Conservation (phyloP, 2,329 filamentous ascomycete genomes). For the Nemania abortiva region DNA sequence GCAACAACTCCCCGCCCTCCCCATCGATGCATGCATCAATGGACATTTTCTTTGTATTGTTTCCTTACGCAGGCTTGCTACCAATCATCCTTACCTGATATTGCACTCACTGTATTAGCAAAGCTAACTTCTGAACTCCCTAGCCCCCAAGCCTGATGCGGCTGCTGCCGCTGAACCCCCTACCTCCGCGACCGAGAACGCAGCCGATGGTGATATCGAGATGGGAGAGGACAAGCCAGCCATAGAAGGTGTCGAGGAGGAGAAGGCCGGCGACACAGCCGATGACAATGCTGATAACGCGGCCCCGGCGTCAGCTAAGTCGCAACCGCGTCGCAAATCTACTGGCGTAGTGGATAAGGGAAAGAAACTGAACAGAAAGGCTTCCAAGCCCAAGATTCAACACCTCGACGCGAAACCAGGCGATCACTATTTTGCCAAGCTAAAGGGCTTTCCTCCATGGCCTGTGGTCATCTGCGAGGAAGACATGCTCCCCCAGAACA, state of each 20-base stretch:
- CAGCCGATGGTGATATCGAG: conserved; percentile 48
- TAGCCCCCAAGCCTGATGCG: conserved; percentile 34
- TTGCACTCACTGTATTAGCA: not conserved
- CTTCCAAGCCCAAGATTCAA: conserved; percentile 76
- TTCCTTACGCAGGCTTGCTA: not conserved
- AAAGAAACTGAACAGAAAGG: conserved; percentile 89
- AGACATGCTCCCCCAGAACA: conserved; percentile 85
- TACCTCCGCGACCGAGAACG: conserved; percentile 47
- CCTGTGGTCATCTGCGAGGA: conserved; percentile 95
- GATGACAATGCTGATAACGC: conserved; percentile 34
- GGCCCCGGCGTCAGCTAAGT: conserved; percentile 43
- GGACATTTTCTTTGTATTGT: not conserved
- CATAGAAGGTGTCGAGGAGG: conserved; percentile 42
- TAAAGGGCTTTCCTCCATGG: conserved; percentile 96
- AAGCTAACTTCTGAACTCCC: conserved; percentile 25
- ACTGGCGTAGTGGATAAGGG: conserved; percentile 73
- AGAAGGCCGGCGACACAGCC: conserved; percentile 34
- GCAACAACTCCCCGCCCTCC: conserved; percentile 6
- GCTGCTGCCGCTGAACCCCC: conserved; percentile 26
- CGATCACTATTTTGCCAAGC: conserved; percentile 90
- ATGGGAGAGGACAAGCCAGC: conserved; percentile 49
- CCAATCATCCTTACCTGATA: conserved; percentile 15
- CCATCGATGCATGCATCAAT: not conserved
- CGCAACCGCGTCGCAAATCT: conserved; percentile 78
- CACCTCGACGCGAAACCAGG: conserved; percentile 88